Base-by-base conservation (phyloP, 148 eudicot species). In the Amaranthus cruentus region DNA sequence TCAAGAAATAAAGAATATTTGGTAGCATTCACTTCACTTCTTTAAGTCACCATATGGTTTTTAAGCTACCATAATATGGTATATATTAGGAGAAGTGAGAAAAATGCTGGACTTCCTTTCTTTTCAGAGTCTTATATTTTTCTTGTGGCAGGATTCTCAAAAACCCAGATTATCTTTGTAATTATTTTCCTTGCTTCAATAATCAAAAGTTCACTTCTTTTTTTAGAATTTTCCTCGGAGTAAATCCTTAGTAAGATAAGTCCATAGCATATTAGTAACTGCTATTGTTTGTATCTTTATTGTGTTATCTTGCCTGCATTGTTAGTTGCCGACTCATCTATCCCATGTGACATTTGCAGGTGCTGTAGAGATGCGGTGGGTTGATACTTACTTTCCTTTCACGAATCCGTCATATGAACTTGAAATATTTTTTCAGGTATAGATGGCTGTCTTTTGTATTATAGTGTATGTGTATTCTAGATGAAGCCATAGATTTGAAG, bases 291-390 rank as follows among this genome's bases (percentile, higher is more conserved):
- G n/a, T 18, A 42, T 8, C 7, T 48, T 7, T 49, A 0, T 11
- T 38, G 44, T 73, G 68, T 9, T 51, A n/a, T 10, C 48, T 21
- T 60, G 75, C 63, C 3, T 55, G 28, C 68, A 28, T 18, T 75
- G 72, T 18, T 53, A 6, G 46, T 9, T 21, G 11, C 52, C 18
- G 10, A 7, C 66, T n/a, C 21, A 74, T 6, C 48, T 12, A 46
- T 54, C 62, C 62, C 38, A 49, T 75, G 57, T 70, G 57, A 46
- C 47, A 28, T 72, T 72, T 77, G 47, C 82, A 96, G 99, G 99
- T 83, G 83, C 87, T 64, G 97, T 96, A 65, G 99, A 90, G 83
- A 96, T 92, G 99, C 97, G 97, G 59, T 96, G 99, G 99, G 81
- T 96, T 74, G 97, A 96, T 82, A 87, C 99, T 68, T 95, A 95